Conservation (phyloP, 768 basidiomycete genomes). For the Tylopilus rubrobrunneus region DNA sequence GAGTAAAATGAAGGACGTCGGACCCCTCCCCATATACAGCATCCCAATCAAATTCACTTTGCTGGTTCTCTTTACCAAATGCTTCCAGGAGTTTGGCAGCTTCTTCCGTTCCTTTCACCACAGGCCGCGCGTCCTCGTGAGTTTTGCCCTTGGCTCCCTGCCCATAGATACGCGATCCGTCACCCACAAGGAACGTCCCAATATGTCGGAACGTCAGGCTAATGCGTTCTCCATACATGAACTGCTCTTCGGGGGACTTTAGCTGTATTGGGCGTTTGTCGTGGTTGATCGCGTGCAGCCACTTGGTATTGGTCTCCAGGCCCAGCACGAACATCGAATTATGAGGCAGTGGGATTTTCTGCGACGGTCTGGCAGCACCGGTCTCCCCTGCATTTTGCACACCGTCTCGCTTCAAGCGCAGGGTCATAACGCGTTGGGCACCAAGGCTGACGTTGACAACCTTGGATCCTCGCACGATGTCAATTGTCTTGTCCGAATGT, state of each 20-base stretch:
- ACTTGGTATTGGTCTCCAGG: constrained; percentile 63
- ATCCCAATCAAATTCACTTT: constrained; percentile 70
- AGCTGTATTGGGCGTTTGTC: constrained; percentile 60
- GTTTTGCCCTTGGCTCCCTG: constrained; percentile 70
- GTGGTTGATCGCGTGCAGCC: constrained; percentile 74
- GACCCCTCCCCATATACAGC: constrained; percentile 60
- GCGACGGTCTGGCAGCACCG: constrained; percentile 38
- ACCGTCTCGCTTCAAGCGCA: constrained; percentile 60
- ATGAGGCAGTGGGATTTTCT: constrained; percentile 71
- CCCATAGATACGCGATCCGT: constrained; percentile 57
- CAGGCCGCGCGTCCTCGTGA: constrained; percentile 46
- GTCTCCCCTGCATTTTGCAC: constrained; percentile 12
- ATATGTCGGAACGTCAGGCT: constrained; percentile 79
- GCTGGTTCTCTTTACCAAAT: constrained; percentile 74
- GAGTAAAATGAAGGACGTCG: constrained; percentile 60
- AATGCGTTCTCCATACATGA: constrained; percentile 61
- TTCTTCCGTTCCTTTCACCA: constrained; percentile 50
- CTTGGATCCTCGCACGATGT: constrained; percentile 66
- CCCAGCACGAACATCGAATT: constrained; percentile 85
- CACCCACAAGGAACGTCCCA: constrained; percentile 63
- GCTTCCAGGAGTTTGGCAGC: constrained; percentile 49
- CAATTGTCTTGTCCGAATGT: constrained; percentile 85
- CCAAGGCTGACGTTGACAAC: constrained; percentile 83
- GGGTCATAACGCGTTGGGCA: constrained; percentile 71
- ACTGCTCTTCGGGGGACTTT: constrained; percentile 55